Conservation (phyloP, 2,329 filamentous ascomycete genomes). For the Cephalotrichum gorgonifer region DNA sequence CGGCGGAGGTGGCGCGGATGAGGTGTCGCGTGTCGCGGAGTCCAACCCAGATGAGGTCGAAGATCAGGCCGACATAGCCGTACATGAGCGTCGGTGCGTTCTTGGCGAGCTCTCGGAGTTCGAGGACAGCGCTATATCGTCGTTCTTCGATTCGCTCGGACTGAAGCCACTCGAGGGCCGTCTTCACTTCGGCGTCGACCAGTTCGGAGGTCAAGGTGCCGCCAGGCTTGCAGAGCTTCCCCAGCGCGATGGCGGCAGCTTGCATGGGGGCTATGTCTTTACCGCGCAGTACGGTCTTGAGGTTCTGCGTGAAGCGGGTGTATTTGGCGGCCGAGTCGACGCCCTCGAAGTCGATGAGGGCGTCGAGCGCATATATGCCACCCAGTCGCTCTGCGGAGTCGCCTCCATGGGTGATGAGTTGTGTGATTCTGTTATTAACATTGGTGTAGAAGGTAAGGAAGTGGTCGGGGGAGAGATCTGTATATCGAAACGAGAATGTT, state of each 20-base stretch:
- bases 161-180: constrained; percentile 91
- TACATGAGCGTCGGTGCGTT: constrained; percentile 95
- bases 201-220: constrained; percentile 90
- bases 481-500: background rate
- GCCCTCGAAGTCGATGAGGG: constrained; percentile 90
- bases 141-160: constrained; percentile 89
- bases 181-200: constrained; percentile 94
- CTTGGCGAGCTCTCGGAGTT: constrained; percentile 80
- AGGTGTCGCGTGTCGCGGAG: constrained; percentile 81
- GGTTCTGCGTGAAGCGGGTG: constrained; percentile 83
- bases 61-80: constrained; percentile 86
- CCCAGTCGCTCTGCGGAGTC: constrained; percentile 84
- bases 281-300: constrained; percentile 78
- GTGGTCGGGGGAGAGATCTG: constrained; percentile 69
- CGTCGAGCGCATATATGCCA: constrained; percentile 84
- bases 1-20: constrained; percentile 83
- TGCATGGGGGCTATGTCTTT: constrained; percentile 89
- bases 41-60: constrained; percentile 94
- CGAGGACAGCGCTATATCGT: constrained; percentile 84
- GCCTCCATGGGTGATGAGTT: constrained; percentile 71
- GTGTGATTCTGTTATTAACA: constrained; percentile 47
- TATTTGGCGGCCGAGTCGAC: constrained; percentile 91
- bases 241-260: constrained; percentile 77
- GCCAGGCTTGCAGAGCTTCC: constrained; percentile 82
- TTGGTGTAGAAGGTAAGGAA: constrained; percentile 53